Percentiles rank a stretch among this genome's conserved stretches.
Evolutionary conservation across 1,284 basidiomycete genomes (phyloP).

Genomic region (Sanghuangporus sanghuang): DNA sequence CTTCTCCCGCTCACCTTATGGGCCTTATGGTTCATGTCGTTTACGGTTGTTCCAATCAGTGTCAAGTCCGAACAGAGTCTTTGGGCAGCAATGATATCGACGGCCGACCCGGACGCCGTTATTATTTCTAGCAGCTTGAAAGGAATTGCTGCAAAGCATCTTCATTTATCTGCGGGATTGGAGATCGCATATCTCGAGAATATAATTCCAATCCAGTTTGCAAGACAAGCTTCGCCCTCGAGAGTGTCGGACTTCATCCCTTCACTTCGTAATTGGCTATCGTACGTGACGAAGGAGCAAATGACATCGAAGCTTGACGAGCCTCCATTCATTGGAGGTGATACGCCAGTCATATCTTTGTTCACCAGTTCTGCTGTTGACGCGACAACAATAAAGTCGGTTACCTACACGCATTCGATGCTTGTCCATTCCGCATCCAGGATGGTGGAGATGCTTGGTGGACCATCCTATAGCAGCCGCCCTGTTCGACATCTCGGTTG

Average conservation of each 20-base stretch:
- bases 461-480: neutral
- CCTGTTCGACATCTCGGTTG: constrained; percentile 21
- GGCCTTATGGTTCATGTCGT: constrained; percentile 1
- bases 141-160: neutral
- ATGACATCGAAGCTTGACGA: neutral
- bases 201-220: neutral
- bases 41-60: neutral
- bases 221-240: neutral
- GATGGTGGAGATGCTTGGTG: constrained; percentile 11
- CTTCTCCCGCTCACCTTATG: constrained; percentile 3
- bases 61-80: neutral
- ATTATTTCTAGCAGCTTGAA: neutral
- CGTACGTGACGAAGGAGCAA: neutral
- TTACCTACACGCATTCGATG: constrained; percentile 18
- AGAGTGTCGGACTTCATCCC: constrained; percentile 5
- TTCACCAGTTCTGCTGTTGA: constrained; percentile 21
- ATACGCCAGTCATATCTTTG: constrained; percentile 7
- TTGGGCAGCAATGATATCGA: neutral
- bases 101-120: neutral
- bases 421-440: constrained; percentile 8
- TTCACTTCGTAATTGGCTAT: neutral
- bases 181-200: neutral
- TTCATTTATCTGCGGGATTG: neutral
- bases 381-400: constrained; percentile 18
- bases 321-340: neutral